Conservation (phyloP, 805 yeast species). For the Kodamaea nitidulidarum region DNA sequence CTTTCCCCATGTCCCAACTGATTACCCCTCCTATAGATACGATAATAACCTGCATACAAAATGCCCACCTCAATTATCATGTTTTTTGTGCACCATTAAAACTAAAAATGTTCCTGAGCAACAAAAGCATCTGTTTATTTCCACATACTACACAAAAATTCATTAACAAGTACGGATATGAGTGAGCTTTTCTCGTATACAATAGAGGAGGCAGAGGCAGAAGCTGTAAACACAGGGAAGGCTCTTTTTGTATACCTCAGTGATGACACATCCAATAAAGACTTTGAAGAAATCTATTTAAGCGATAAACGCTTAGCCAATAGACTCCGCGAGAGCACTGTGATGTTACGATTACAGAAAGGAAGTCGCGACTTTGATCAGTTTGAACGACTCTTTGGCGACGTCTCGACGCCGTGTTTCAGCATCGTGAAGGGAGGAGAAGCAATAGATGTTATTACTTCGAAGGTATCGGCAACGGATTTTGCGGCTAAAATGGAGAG, state of each 20-base stretch:
- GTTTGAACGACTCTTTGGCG: conserved; percentile 56
- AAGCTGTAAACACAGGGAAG: conserved; percentile 13
- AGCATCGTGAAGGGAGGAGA: conserved; percentile 49
- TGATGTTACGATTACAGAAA: conserved; percentile 17
- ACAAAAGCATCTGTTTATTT: neutral
- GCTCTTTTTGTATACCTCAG: conserved; percentile 25
- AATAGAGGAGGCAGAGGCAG: conserved; percentile 22
- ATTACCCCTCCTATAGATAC: neutral
- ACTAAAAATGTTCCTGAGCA: neutral
- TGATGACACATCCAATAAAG: conserved; percentile 12
- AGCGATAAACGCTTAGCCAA: neutral
- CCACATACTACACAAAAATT: too few relatives aligned
- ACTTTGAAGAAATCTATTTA: conserved; percentile 15
- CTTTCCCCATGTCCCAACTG: too few relatives aligned
- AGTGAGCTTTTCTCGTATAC: conserved; percentile 16
- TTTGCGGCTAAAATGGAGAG: neutral
- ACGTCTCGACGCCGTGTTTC: conserved; percentile 50
- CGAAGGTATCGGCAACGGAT: conserved; percentile 12
- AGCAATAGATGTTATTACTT: conserved; percentile 41
- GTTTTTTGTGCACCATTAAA: neutral
- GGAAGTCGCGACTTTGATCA: conserved; percentile 18
- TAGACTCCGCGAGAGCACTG: conserved; percentile 1
- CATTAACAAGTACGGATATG: conserved; percentile 3
- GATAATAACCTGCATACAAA: neutral
- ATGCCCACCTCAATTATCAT: neutral